Base-by-base conservation (phyloP, 176 grass and related monocot species). In the Avena sativa region DNA sequence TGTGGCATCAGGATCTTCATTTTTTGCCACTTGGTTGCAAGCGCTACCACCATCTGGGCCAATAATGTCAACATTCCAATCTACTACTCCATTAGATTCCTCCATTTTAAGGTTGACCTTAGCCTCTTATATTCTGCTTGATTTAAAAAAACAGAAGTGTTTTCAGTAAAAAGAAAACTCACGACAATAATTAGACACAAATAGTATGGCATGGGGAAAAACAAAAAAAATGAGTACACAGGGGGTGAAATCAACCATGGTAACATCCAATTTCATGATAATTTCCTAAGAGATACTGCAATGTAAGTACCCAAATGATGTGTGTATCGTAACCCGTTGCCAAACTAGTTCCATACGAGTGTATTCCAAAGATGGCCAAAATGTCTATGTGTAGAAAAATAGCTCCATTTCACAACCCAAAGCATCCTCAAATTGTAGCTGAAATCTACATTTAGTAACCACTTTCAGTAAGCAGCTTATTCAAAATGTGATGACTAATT, bases 1-100 rank as follows among this genome's bases (percentile, higher is more conserved):
- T 0, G 96, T 96, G 57, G 86, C 92, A 80, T 98, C 86, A 2
- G 71, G 87, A 38, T 98, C 92, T 62, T 95, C 88, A 53, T 65
- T 81, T 58, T 84, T 53, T n/a, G 71, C n/a, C 61, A 88, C 44
- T 66, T 84, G 80, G 81, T 50, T 75, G 68, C 69, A 87, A 51
- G 40, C 85, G 47, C 46, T 63, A 40, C 59, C 76, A 82, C 53
- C 28, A 38, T 40, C 52, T 0, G n/a, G 81, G 68, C 85, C 61
- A 20, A 91, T 49, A 60, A 91, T 69, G 51, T 91, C 89, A 61
- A 91, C 81, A 71, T 91, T 82, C 68, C 63, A 87, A 69, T 91
- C 89, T 36, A 81, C 68, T 69, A 70, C 49, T 81, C 36, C 81
- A 10, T 32, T 80, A 75, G 68, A 60, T 58, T 81, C 59, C 58